These are phyloP conservation scores for Smittium mucronatum DNA, from an alignment of 371 early-diverging fungal species.

Conservation along the genomic window DNA sequence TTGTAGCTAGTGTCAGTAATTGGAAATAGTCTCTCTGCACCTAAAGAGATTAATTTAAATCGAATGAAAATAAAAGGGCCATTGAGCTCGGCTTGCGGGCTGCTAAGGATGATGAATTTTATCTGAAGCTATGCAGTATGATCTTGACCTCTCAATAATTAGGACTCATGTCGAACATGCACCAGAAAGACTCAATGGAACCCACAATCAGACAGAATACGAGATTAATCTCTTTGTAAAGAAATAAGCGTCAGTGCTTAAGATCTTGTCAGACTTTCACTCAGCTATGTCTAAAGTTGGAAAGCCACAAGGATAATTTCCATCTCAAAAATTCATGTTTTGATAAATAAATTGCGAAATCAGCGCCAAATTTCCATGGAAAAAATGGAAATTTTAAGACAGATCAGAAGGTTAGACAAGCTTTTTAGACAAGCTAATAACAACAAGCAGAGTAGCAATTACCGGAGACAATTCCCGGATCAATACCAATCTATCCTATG, in stretches of 20 bases:
- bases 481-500: background rate
- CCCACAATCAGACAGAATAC: background rate
- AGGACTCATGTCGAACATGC: background rate
- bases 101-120: background rate
- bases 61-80: background rate
- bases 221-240: background rate
- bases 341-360: background rate
- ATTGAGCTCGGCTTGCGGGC: background rate
- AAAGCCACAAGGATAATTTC: background rate
- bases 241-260: background rate
- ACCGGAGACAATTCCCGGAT: background rate
- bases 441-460: background rate
- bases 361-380: background rate
- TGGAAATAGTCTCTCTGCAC: background rate
- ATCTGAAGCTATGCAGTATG: background rate
- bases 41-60: background rate
- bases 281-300: background rate
- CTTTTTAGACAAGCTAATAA: background rate
- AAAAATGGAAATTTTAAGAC: background rate
- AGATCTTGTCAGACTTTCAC: conserved; percentile 2
- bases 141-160: background rate
- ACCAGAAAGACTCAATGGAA: background rate
- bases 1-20: background rate
- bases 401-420: background rate
- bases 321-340: background rate